Evolutionary conservation across 176 grass and related monocot genomes (phyloP), one percentile per base, ranked within the genome.

Genomic region (Rhynchospora pubera): DNA sequence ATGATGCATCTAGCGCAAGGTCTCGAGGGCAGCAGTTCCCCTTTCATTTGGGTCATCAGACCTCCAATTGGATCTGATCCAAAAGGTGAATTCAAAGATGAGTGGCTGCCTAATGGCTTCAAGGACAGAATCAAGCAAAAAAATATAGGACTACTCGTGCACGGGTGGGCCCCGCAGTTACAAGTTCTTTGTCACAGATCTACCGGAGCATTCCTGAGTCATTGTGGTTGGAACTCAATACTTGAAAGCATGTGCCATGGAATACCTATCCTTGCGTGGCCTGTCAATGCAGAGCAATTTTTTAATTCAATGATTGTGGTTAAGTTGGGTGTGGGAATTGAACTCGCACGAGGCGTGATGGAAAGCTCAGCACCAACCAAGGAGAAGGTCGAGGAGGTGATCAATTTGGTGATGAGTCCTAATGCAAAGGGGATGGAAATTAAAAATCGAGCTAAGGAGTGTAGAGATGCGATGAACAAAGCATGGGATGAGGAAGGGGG

Each of bases 1-100:
- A 88, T 88, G 86, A 84, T 84, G 86, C 80, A 80, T 51, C 76
- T 88, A 9, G 86, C 86, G 12, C 58, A 24, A 48, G 86, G 81
- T 18, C 63, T 88, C 23, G 76, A 88, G 74, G 18, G 60, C 76
- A 88, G 82, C 64, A 53, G 86, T 47, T 50, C 12, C 18, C 11
- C 45, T 46, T 88, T 88, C 82, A 50, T 88, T 24, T 88, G 86
- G 86, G 76, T 81, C 62, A 81, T 84, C 53, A 61, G 74, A 76
- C 82, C 86, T 0, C 86, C 86, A 4, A 44, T 84, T 48, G 86
- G 86, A n/a, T 84, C 46, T 21, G 76, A 88, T 64, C 21, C 51
- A 16, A 81, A 62, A 42, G 63, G 34, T 1, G 81, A 64, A 23
- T 84, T 80, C 81, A 52, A 46, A 50, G 74, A 58, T 48, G 75